A percentile compares a stretch with the other conserved stretches of the same genome.
Conservation (phyloP, 257 asterid species). For the Solanum dulcamara region DNA sequence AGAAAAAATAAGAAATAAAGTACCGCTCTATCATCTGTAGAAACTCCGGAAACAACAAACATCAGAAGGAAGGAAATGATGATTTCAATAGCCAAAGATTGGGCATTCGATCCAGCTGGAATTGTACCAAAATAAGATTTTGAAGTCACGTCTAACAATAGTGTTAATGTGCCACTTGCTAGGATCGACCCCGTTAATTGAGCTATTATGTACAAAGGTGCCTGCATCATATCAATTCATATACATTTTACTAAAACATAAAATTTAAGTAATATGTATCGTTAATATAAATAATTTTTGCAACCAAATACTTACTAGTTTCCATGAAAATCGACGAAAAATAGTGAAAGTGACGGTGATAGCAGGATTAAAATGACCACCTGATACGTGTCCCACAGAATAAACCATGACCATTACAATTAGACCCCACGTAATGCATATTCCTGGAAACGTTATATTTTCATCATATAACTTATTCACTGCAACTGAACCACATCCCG, state of each 20-base stretch:
- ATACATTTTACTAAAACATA: background rate
- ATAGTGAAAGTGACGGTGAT: slow-evolving; percentile 49
- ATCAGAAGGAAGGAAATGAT: slow-evolving; percentile 58
- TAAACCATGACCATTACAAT: slow-evolving; percentile 66
- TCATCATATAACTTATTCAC: slow-evolving; percentile 48
- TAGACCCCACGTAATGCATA: slow-evolving; percentile 70
- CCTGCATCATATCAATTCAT: slow-evolving; percentile 17
- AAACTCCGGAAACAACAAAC: slow-evolving; percentile 54
- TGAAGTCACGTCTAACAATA: slow-evolving; percentile 30
- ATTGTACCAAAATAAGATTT: slow-evolving; percentile 52
- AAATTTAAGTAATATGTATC: too few relatives aligned
- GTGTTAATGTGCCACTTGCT: slow-evolving; percentile 40
- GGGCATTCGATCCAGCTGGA: slow-evolving; percentile 48
- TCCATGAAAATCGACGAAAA: slow-evolving; percentile 53
- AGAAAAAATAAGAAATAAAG: background rate
- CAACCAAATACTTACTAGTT: slow-evolving; percentile 19
- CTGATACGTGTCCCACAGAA: slow-evolving; percentile 63
- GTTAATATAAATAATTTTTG: too few relatives aligned
- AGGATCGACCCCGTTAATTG: slow-evolving; percentile 56
- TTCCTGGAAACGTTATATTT: slow-evolving; percentile 50
- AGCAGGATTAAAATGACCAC: slow-evolving; percentile 82
- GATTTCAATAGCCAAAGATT: slow-evolving; percentile 54
- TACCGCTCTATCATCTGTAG: slow-evolving; percentile 56
- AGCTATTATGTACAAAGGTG: slow-evolving; percentile 40
- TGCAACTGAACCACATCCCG: slow-evolving; percentile 62